Evolutionary conservation across 2,329 filamentous ascomycete species (phyloP).

Genomic region (Fusarium bulbicola): DNA sequence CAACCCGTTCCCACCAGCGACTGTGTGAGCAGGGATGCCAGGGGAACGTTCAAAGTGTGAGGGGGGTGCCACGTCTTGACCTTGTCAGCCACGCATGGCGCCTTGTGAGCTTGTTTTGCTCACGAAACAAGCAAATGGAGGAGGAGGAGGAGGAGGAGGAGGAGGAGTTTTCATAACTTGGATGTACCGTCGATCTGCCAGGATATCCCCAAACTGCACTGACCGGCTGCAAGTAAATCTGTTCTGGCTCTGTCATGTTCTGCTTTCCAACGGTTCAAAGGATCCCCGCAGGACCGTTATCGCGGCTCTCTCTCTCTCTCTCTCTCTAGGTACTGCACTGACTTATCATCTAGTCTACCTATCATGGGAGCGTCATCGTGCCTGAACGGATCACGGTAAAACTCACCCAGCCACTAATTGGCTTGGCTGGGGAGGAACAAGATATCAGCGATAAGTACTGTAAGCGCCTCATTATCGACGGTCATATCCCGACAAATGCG

Average conservation of each 20-base stretch:
- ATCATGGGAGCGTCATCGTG: conserved; percentile 37
- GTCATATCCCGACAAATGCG: conserved; percentile 17
- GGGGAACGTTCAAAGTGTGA: not conserved
- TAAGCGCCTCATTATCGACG: conserved; percentile 13
- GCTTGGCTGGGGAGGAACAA: conserved; percentile 4
- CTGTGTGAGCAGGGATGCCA: not conserved
- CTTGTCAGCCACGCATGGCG: conserved; percentile 18
- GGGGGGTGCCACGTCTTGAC: conserved; percentile 23
- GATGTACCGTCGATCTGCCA: conserved; percentile 36
- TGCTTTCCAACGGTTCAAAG: not conserved
- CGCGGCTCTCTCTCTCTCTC: conserved; percentile 12
- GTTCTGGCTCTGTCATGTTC: not conserved
- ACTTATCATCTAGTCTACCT: conserved; percentile 4
- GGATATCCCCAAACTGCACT: conserved; percentile 25
- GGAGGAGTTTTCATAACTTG: not conserved
- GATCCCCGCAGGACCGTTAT: conserved; percentile 27
- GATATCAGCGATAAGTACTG: conserved; percentile 26
- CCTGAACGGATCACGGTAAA: conserved; percentile 16
- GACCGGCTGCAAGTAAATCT: conserved; percentile 42
- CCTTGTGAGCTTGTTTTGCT: conserved; percentile 3
- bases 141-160: not conserved
- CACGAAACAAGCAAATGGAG: not conserved
- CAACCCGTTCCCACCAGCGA: conserved; percentile 4
- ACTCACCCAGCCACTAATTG: conserved; percentile 8
- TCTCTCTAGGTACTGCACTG: not conserved